Conservation (phyloP, 2,329 filamentous ascomycete species). For the Cercospora brassicicola region DNA sequence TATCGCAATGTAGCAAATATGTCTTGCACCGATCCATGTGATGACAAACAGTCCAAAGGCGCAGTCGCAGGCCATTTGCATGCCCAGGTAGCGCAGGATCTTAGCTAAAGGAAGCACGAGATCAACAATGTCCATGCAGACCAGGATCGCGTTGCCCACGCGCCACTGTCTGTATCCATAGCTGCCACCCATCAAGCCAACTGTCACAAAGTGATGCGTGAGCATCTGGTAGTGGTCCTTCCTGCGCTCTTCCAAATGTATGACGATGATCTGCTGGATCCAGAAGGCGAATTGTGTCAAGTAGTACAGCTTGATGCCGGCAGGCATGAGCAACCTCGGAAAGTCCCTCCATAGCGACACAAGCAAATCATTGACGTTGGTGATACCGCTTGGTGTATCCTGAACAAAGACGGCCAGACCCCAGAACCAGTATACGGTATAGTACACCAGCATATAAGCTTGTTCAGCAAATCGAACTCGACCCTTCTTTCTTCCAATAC, state of each 20-base stretch:
- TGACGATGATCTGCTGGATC: conserved; percentile 89
- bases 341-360: conserved; percentile 73
- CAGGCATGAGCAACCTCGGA: conserved; percentile 73
- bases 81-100: conserved; percentile 86
- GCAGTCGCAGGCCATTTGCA: conserved; percentile 72
- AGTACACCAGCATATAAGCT: conserved; percentile 86
- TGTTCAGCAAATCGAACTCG: conserved; percentile 84
- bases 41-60: conserved; percentile 84
- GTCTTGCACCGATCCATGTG: conserved; percentile 79
- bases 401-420: conserved; percentile 64
- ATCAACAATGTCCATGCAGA: conserved; percentile 92
- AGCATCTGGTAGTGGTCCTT: conserved; percentile 98
- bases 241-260: conserved; percentile 89
- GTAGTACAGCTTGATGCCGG: conserved; percentile 83
- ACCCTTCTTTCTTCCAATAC: conserved; percentile 75
- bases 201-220: conserved; percentile 88
- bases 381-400: conserved; percentile 32
- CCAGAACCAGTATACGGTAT: conserved; percentile 74
- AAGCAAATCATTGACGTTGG: conserved; percentile 29
- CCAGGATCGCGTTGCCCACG: conserved; percentile 83
- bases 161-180: conserved; percentile 86
- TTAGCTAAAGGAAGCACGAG: conserved; percentile 81
- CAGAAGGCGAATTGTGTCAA: conserved; percentile 88
- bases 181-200: conserved; percentile 72
- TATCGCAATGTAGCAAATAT: conserved; percentile 74